Evolutionary conservation across 1,139 yeast species (phyloP), one percentile per base, ranked within the genome.

Genomic region (Sugiyamaella pinicola): DNA sequence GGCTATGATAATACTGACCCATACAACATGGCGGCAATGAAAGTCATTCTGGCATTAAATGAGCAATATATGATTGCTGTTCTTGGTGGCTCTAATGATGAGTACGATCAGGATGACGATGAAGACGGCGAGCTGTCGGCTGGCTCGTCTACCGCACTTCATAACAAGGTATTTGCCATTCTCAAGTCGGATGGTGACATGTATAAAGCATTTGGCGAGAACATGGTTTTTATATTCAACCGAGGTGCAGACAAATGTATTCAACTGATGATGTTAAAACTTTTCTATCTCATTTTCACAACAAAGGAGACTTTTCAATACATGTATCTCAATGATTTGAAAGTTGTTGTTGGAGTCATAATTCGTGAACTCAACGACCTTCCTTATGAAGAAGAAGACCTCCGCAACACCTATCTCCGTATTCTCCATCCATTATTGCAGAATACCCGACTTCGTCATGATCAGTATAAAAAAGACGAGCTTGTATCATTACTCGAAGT

Each of bases 281-380:
- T 89, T 53, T 71, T 91, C 12, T 89, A 87, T 67, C 70, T 87
- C 54, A 78, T 90, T 0, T 83, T 91, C 69, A 84, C 93, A 2
- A 81, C 86, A 10, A 76, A 83, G 0, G 73, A 74, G 48, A 83
- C 93, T 0, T 74, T 82, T 39, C 87, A 85, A 51, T 77, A 84
- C 56, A 80, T 87, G 51, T 93, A 93, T 66, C 74, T 87, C 56
- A 93, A 93, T 64, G 99, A 93, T 67, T 72, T 91, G 55, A 83
- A 85, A 63, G 95, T 93, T 4, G 77, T 93, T 56, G 82, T 87
- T n/a, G 96, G 90, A 61, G 89, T 93, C 7, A 76, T 91, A 51
- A 77, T 90, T 3, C 74, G 98, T 53, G 96, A 91, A 67, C 74
- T 91, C 53, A 80, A 81, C 59, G 83, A 90, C 64, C 70, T 89